These are phyloP conservation scores for Firmiana major DNA, from an alignment of 345 rosid genomes.

Conservation along the genomic window DNA sequence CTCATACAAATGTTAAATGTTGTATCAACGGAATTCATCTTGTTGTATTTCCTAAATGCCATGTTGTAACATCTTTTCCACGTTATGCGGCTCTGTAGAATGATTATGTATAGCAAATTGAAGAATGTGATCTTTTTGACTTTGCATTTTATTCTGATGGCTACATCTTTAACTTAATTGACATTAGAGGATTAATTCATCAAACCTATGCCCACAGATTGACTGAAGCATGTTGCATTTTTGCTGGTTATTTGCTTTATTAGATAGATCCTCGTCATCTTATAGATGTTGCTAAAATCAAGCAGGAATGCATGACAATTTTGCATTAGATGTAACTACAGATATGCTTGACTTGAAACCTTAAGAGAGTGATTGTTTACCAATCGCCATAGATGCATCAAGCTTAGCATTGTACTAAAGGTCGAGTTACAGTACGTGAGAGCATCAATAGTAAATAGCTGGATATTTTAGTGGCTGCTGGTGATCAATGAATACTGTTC, in stretches of 20 bases:
- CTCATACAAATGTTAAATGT: background rate
- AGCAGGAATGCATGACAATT: background rate
- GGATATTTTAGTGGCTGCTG: background rate
- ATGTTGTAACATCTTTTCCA: constrained; percentile 1
- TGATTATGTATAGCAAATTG: background rate
- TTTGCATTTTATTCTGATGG: background rate
- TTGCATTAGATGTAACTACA: background rate
- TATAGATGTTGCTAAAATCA: background rate
- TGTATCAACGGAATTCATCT: background rate
- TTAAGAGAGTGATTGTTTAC: background rate
- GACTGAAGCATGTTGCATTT: background rate
- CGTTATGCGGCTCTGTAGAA: background rate
- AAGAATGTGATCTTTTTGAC: background rate
- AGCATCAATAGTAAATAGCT: background rate
- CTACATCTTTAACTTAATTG: background rate
- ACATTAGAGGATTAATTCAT: background rate
- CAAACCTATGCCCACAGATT: too few species aligned
- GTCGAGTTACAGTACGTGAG: background rate
- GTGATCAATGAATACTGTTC: background rate
- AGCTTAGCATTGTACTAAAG: background rate
- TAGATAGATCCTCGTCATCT: background rate
- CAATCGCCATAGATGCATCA: background rate
- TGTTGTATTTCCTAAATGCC: background rate
- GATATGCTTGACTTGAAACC: background rate
- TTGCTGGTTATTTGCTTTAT: background rate